Evolutionary conservation across 768 basidiomycete genomes (phyloP).

Genomic region (Boletus vermiculosoides): DNA sequence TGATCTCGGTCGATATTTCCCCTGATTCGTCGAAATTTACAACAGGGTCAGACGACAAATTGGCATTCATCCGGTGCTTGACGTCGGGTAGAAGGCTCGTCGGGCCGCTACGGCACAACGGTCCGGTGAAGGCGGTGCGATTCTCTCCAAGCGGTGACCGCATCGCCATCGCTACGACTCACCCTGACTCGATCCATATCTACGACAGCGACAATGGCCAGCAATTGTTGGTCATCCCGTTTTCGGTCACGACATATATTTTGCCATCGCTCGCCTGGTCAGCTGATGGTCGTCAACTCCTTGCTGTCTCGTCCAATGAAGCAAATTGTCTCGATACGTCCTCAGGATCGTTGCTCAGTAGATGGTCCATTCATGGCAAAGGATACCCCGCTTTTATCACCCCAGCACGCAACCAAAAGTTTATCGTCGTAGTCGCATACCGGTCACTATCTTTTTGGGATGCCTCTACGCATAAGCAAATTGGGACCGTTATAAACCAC

Average conservation of each 20-base stretch:
- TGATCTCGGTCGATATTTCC: background rate
- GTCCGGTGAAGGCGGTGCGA: background rate
- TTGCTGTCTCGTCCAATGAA: background rate
- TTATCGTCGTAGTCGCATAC: background rate
- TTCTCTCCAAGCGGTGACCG: slow-evolving; percentile 7
- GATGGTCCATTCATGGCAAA: background rate
- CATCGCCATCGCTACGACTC: background rate
- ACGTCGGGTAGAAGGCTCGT: background rate
- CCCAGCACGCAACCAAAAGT: background rate
- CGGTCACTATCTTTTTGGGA: background rate
- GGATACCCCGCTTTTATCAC: background rate
- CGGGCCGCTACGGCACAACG: background rate
- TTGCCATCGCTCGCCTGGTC: background rate
- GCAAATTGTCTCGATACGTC: background rate
- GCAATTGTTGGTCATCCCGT: background rate
- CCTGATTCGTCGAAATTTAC: background rate
- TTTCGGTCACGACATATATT: background rate
- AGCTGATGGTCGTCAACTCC: background rate
- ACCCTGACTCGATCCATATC: background rate
- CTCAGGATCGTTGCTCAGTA: background rate
- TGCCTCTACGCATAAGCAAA: background rate
- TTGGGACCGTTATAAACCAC: background rate
- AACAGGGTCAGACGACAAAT: background rate
- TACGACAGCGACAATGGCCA: background rate
- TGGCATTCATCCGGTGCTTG: background rate